Conservation (phyloP, 1,284 basidiomycete species). For the Tremellales sp. region DNA sequence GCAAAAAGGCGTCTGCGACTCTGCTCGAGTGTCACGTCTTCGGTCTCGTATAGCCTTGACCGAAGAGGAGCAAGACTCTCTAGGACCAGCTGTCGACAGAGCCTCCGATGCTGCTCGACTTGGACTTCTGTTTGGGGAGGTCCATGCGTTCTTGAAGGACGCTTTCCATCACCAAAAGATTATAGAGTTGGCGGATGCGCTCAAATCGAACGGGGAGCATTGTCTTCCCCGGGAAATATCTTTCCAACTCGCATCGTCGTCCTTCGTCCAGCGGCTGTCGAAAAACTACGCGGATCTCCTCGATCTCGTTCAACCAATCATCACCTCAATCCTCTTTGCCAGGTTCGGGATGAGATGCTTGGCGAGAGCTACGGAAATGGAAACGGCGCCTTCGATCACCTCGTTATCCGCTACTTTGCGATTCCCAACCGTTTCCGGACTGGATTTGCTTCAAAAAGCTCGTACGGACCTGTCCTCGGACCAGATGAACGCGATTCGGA, state of each 20-base stretch:
- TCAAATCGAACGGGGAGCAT: constrained; percentile 21
- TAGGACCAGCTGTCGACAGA: constrained; percentile 41
- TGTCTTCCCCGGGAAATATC: constrained; percentile 42
- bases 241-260: constrained; percentile 49
- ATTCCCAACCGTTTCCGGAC: constrained; percentile 26
- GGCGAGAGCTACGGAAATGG: constrained; percentile 24
- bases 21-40: constrained; percentile 50
- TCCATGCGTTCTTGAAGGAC: constrained; percentile 60
- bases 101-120: constrained; percentile 58
- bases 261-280: constrained; percentile 52
- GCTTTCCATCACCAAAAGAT: constrained; percentile 33
- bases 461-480: constrained; percentile 8
- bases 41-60: constrained; percentile 41
- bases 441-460: constrained; percentile 17
- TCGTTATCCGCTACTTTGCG: constrained; percentile 8
- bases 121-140: constrained; percentile 76
- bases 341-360: constrained; percentile 69
- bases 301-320: constrained; percentile 68
- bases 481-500: constrained; percentile 25
- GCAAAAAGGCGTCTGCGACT: constrained; percentile 62
- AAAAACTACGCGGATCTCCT: constrained; percentile 52
- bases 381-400: constrained; percentile 9
- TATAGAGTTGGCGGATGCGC: constrained; percentile 33
- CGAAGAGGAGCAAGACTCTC: constrained; percentile 26
- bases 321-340: constrained; percentile 61